Evolutionary conservation across 139 green algal species (phyloP).

Genomic region (Nannochloris sp.): DNA sequence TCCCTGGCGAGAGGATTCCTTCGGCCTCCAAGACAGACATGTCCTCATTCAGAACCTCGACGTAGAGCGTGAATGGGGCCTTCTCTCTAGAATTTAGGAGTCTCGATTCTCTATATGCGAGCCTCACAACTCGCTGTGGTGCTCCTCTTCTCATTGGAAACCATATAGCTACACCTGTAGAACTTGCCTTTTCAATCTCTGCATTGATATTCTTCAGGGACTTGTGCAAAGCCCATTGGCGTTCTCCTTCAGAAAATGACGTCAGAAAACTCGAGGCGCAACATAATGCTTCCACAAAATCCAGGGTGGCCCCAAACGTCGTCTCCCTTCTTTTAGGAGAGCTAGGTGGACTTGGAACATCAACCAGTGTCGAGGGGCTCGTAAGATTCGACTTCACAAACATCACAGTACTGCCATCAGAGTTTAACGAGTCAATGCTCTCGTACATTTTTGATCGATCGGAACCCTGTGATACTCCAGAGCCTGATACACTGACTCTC

Average conservation of each 20-base stretch:
- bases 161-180: conserved; percentile 61
- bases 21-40: background rate
- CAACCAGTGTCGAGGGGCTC: background rate
- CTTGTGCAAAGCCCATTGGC: conserved; percentile 39
- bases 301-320: conserved; percentile 86
- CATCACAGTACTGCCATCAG: background rate
- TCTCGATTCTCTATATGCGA: conserved; percentile 66
- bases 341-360: conserved; percentile 30
- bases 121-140: conserved; percentile 68
- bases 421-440: too few species aligned
- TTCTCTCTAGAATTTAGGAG: conserved; percentile 80
- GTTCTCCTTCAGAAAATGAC: conserved; percentile 43
- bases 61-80: conserved; percentile 72
- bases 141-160: conserved; percentile 67
- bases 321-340: conserved; percentile 59
- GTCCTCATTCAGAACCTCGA: conserved; percentile 63
- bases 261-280: conserved; percentile 69
- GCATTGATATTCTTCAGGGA: conserved; percentile 53
- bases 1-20: background rate
- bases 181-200: conserved; percentile 55
- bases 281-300: conserved; percentile 92
- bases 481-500: background rate
- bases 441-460: background rate
- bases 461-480: background rate
- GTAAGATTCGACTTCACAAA: background rate